Conservation (phyloP, 495 filamentous ascomycete genomes). For the Annulohypoxylon maeteangense region DNA sequence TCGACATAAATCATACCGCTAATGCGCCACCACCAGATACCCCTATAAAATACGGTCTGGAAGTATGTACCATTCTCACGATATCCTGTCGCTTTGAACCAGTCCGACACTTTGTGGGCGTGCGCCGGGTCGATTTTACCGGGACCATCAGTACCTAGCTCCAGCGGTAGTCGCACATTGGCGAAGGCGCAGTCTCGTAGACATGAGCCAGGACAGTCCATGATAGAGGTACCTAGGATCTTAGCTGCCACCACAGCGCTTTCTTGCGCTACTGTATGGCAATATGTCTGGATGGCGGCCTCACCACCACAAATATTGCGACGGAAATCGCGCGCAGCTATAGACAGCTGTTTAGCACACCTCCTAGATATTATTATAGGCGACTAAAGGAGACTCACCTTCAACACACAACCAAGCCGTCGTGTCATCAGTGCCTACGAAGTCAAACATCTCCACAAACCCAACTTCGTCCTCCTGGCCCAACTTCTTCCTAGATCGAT, state of each 20-base stretch:
- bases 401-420: conserved; percentile 39
- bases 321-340: conserved; percentile 72
- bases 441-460: conserved; percentile 40
- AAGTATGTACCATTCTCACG: conserved; percentile 39
- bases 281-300: conserved; percentile 69
- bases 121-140: conserved; percentile 28
- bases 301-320: conserved; percentile 76
- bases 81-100: conserved; percentile 35
- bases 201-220: conserved; percentile 60
- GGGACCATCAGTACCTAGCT: conserved; percentile 40
- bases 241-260: conserved; percentile 66
- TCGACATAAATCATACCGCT: conserved; percentile 79
- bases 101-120: conserved; percentile 19
- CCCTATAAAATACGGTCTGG: conserved; percentile 64
- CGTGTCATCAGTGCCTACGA: conserved; percentile 31
- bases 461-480: background rate
- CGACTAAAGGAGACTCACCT: conserved; percentile 14
- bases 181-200: conserved; percentile 60
- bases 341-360: too few species aligned
- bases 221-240: conserved; percentile 72
- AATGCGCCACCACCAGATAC: conserved; percentile 70
- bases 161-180: conserved; percentile 76
- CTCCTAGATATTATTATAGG: too few species aligned
- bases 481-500: conserved; percentile 29
- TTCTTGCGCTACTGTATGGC: conserved; percentile 61